These are phyloP conservation scores for Penicillium parvum DNA, from an alignment of 495 filamentous ascomycete species.

Conservation along the genomic window DNA sequence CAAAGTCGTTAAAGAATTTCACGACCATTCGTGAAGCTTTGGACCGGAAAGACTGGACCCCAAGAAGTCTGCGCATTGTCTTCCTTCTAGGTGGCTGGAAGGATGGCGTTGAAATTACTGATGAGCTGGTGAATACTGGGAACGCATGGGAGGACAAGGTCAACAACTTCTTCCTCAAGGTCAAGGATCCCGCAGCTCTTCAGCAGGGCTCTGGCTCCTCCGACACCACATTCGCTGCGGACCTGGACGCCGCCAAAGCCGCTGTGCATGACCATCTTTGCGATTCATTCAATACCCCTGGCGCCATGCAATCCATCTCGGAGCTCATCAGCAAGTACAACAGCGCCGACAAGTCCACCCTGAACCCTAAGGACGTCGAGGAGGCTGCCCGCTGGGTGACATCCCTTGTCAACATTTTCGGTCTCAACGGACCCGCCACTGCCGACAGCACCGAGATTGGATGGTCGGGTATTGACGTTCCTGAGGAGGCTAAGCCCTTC, in stretches of 20 bases:
- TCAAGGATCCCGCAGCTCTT: constrained; percentile 40
- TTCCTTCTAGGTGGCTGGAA: constrained; percentile 89
- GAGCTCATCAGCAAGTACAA: constrained; percentile 73
- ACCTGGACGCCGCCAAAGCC: constrained; percentile 59
- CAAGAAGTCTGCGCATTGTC: constrained; percentile 76
- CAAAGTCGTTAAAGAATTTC: constrained; percentile 93
- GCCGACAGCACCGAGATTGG: constrained; percentile 62
- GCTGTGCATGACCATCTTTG: constrained; percentile 63
- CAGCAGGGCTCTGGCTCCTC: constrained; percentile 33
- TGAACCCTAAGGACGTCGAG: constrained; percentile 52
- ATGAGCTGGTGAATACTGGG: constrained; percentile 68
- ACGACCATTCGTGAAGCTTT: constrained; percentile 89
- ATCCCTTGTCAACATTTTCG: constrained; percentile 75
- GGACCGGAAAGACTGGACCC: constrained; percentile 67
- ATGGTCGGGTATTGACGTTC: constrained; percentile 72
- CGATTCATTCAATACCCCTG: constrained; percentile 87
- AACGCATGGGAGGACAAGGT: constrained; percentile 76
- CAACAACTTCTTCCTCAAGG: constrained; percentile 89
- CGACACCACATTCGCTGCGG: constrained; percentile 30
- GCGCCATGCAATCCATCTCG: constrained; percentile 68
- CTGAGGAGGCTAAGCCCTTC: constrained; percentile 58
- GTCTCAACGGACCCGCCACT: constrained; percentile 64
- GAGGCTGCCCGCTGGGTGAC: constrained; percentile 76
- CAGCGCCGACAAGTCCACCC: constrained; percentile 54
- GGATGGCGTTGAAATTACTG: constrained; percentile 85